Base-by-base conservation (phyloP, 768 basidiomycete species). In the Suillus paluster region DNA sequence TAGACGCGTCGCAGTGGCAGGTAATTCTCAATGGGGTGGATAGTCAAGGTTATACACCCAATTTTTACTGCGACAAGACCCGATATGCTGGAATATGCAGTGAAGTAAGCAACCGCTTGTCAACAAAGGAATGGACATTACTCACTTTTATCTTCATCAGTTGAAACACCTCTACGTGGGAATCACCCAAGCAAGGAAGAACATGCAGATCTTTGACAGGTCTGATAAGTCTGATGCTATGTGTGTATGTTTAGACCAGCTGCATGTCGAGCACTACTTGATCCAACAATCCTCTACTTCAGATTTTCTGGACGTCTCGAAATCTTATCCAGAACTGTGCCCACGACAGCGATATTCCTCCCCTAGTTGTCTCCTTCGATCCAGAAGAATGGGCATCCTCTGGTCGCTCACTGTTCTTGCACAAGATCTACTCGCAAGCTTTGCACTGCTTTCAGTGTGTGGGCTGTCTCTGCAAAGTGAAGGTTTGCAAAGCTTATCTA, bases 131-230 rank as follows among this genome's bases (percentile, higher is more conserved):
- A 23, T 21, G 19, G 23, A 42, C 4, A 14, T 30, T 1, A 39
- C 39, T 63, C 36, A 60, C 33, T 10, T 4, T 17, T 44, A 2
- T n/a, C n/a, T n/a, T n/a, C n/a, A n/a, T 33, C 41, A 90, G 88
- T 76, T 91, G 25, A 91, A 91, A 66, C 81, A 78, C 46, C 72
- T 91, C 0, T 91, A 91, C 58, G 89, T 91, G 3, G 90, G 88
- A 0, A 81, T 90, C 12, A 91, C 90, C 0, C 73, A 90, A 45
- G 88, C 89, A 1, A 80, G 85, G 44, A 87, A 85, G 60, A 87
- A 89, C 53, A 67, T 91, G 6, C 89, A 89, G 88, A 84, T 91
- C 19, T 82, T 83, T 3, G 90, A 91, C 68, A 79, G 76, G 34
- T 89, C 88, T 0, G 72, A 77, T 1, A 84, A 81, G 59, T 77